Evolutionary conservation across 306 rosid species (phyloP).

Genomic region (Clitoria ternatea): DNA sequence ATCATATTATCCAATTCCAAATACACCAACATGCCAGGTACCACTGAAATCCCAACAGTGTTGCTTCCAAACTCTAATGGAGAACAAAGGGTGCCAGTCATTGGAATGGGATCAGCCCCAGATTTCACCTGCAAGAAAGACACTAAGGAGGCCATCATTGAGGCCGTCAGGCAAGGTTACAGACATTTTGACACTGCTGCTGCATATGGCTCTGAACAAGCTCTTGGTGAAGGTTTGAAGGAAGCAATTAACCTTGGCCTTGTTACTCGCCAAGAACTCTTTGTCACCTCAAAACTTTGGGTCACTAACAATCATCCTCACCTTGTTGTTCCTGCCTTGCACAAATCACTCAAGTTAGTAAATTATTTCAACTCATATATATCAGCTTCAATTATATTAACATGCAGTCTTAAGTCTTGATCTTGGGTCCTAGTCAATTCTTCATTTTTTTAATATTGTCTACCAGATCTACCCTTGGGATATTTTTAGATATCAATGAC

Average conservation of each 20-base stretch:
- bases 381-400: too few relatives aligned
- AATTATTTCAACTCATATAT: too few relatives aligned
- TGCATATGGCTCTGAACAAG: slow-evolving; percentile 39
- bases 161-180: slow-evolving; percentile 43
- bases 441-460: too few relatives aligned
- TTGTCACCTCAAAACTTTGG: slow-evolving; percentile 56
- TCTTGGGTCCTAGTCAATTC: too few relatives aligned
- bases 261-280: slow-evolving; percentile 34
- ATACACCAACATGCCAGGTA: too few relatives aligned
- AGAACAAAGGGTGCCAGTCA: slow-evolving; percentile 23
- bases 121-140: slow-evolving; percentile 42
- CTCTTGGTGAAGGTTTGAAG: slow-evolving; percentile 38
- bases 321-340: slow-evolving; percentile 34
- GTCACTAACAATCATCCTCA: slow-evolving; percentile 39
- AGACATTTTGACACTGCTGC: slow-evolving; percentile 47
- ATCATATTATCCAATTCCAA: too few relatives aligned
- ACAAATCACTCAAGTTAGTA: slow-evolving; percentile 31
- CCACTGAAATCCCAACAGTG: slow-evolving; percentile 20
- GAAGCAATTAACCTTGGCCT: slow-evolving; percentile 38
- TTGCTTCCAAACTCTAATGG: slow-evolving; percentile 4
- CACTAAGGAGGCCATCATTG: slow-evolving; percentile 36
- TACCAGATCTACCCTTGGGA: too few relatives aligned
- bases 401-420: too few relatives aligned
- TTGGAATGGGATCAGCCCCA: slow-evolving; percentile 48
- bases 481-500: too few relatives aligned